These are phyloP conservation scores for Oldenlandia corymbosa DNA, from an alignment of 257 asterid genomes.

Conservation along the genomic window DNA sequence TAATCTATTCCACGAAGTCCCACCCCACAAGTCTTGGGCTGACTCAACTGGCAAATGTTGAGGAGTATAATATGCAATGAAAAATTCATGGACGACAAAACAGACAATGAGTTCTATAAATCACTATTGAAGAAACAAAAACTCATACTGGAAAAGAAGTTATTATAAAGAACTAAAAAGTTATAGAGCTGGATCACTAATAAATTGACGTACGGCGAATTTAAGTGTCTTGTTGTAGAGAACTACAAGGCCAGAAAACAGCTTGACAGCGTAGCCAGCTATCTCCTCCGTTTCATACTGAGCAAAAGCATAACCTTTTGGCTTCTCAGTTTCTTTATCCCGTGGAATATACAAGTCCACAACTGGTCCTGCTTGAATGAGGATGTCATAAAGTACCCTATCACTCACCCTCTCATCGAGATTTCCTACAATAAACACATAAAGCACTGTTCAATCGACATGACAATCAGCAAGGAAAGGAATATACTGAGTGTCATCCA, in stretches of 20 bases:
- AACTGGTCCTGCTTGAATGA: constrained; percentile 88
- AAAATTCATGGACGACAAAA: not conserved
- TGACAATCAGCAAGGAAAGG: not conserved
- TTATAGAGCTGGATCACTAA: not conserved
- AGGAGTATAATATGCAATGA: constrained; percentile 1
- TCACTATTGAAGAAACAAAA: not conserved
- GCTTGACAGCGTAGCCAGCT: constrained; percentile 91
- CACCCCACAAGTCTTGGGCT: constrained; percentile 2
- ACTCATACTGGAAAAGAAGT: not conserved
- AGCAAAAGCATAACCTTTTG: constrained; percentile 90
- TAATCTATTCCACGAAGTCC: constrained; percentile 6
- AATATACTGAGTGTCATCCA: not conserved
- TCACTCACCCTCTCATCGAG: constrained; percentile 81
- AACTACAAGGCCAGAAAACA: constrained; percentile 79
- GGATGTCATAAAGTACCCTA: constrained; percentile 86
- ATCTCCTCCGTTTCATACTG: constrained; percentile 77
- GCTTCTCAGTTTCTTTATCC: constrained; percentile 77
- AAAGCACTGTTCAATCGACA: not conserved
- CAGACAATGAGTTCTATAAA: not conserved
- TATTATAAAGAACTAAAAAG: not conserved
- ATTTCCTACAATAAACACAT: constrained; percentile 44
- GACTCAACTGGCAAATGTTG: not conserved
- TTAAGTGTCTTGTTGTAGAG: constrained; percentile 67
- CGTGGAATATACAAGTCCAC: constrained; percentile 76
- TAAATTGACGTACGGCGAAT: constrained; percentile 53